Evolutionary conservation across 225 moss, liverwort and hornwort genomes (phyloP), one percentile per base, ranked within the genome.

Genomic region (Climacium dendroides): DNA sequence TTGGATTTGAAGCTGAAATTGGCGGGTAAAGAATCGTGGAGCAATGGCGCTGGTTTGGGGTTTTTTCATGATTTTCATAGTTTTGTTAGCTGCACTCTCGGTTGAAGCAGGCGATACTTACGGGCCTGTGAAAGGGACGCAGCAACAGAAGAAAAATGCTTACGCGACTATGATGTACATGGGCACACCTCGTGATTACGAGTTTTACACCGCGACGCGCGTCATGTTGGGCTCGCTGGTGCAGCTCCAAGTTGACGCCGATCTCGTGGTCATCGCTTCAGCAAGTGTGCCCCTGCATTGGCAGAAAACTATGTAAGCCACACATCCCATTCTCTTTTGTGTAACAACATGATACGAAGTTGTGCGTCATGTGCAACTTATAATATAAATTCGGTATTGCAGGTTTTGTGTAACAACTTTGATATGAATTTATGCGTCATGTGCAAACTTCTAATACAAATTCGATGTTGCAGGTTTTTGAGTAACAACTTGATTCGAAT

Each of bases 181-280:
- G 98, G 98, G 97, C 55, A 98, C 98, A 10, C 98, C 98, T 82
- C 92, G 98, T 11, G 98, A 98, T 83, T 98, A 98, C 78, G 98
- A 98, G 89, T 98, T 98, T 80, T 98, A 97, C 87, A 89, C 94
- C 37, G 98, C 98, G 24, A 95, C 96, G 64, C 94, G 98, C 50
- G 98, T 98, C 45, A 90, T 98, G 97, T 62, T 98, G 85, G 92
- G 92, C 77, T 93, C 97, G 63, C 93, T 98, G 54, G 93, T 91
- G 88, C 94, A 91, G 58, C 84, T 96, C 71, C 92, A 95, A 87
- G 98, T 95, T 10, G 92, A 98, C 84, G 97, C 98, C 24, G 98
- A 97, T 70, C 93, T 97, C 67, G 98, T 98, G 32, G 95, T 98
- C 75, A 94, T 98, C 66, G 97, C 97, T 67, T 98, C 98, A 50